Percentiles rank a stretch among this genome's conserved stretches.
Conservation (phyloP, 1,139 yeast species). For the Diutina siamensis region DNA sequence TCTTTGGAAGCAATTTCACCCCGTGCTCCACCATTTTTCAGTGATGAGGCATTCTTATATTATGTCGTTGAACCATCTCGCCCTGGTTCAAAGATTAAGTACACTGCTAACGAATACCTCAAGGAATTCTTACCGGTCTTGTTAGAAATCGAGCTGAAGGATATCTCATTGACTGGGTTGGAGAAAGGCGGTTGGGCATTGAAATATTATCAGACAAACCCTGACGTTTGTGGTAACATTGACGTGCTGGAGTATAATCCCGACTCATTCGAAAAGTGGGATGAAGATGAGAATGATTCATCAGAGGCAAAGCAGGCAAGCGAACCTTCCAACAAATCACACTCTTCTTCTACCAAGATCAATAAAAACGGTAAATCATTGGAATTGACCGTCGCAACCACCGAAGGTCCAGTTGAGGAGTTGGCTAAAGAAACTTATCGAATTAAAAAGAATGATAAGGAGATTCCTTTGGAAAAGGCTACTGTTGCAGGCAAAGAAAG, state of each 20-base stretch:
- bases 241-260: not conserved
- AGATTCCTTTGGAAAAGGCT: not conserved
- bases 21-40: conserved; percentile 35
- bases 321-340: no score
- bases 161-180: not conserved
- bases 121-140: conserved; percentile 13
- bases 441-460: not conserved
- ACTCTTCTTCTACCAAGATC: not conserved
- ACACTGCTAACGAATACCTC: conserved; percentile 29
- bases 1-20: conserved; percentile 15
- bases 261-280: not conserved
- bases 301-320: no score
- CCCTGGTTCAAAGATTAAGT: conserved; percentile 26
- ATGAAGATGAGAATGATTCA: not conserved
- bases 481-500: not conserved
- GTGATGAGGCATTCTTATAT: conserved; percentile 34
- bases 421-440: no score
- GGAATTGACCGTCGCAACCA: not conserved
- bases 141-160: not conserved
- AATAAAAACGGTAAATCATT: not conserved
- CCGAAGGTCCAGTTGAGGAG: no score
- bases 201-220: not conserved
- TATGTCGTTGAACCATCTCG: conserved; percentile 20
- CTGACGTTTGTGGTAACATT: not conserved
- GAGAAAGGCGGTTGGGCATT: conserved; percentile 4